Evolutionary conservation across 495 filamentous ascomycete genomes (phyloP).

Genomic region (Penicillium robsamsonii): DNA sequence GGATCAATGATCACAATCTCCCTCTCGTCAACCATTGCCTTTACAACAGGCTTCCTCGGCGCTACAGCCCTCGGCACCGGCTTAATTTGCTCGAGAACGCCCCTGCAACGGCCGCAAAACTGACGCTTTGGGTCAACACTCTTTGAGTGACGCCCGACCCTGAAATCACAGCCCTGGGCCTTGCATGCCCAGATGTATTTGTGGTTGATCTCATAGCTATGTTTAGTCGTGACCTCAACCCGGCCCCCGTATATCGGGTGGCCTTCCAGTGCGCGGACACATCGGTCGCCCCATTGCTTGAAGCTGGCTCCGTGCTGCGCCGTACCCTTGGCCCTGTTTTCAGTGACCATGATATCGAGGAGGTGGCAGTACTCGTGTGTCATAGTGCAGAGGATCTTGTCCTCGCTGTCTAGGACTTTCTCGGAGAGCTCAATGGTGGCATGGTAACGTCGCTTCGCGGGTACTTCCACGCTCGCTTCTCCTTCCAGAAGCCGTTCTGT

Average conservation of each 20-base stretch:
- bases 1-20: conserved; percentile 14
- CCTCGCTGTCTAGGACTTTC: conserved; percentile 75
- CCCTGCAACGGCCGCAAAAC: conserved; percentile 69
- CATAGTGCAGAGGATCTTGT: conserved; percentile 78
- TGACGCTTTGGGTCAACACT: conserved; percentile 67
- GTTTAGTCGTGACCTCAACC: conserved; percentile 80
- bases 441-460: conserved; percentile 45
- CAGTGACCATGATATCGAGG: conserved; percentile 77
- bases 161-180: conserved; percentile 54
- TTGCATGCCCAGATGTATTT: conserved; percentile 83
- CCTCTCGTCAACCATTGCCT: conserved; percentile 10
- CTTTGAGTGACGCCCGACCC: conserved; percentile 78
- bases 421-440: conserved; percentile 84
- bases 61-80: conserved; percentile 63
- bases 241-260: conserved; percentile 48
- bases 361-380: conserved; percentile 97
- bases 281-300: conserved; percentile 63
- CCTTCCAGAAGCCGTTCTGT: background rate
- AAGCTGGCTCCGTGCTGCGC: conserved; percentile 78
- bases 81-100: conserved; percentile 69
- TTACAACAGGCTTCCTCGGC: conserved; percentile 52
- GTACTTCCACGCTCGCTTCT: background rate
- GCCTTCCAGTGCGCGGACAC: conserved; percentile 41
- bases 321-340: conserved; percentile 52
- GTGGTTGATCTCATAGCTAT: conserved; percentile 82